Base-by-base conservation (phyloP, 2,329 filamentous ascomycete genomes). In the Pezizomycotina sp. region DNA sequence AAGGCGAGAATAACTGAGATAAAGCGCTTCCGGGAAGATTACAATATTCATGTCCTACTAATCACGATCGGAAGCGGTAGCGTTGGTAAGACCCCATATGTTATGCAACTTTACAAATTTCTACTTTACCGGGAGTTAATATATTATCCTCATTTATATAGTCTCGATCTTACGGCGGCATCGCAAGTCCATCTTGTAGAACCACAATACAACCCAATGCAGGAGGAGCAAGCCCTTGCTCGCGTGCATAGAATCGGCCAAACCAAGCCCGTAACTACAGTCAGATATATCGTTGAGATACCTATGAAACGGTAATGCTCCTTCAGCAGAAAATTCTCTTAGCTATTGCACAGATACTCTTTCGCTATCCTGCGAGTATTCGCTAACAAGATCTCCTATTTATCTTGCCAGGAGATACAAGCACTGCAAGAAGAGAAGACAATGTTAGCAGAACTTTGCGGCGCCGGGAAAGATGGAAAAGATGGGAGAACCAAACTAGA, bases 21-120 rank as follows among this genome's bases (percentile, higher is more conserved):
- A 3, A 20, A 23, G 4, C 16, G 38, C 4, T 56, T 56, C 32
- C 40, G 48, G 13, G 29, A 47, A 9, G 22, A 49, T 21, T 33
- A 36, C 4, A 30, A 34, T 4, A 30, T 44, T 13, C 45, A 36
- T 16, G 47, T 54, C 2, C 31, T 55, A 10, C 34, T 56, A 1
- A 51, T 55, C 34, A 56, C 55, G 0, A 38, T 55, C 14, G 51
- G 52, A 5, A 53, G 49, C 19, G 55, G 55, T 4, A 50, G 50
- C 8, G 45, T 52, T 6, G 54, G 54, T 54, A 54, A 55, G 31
- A n/a, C n/a, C n/a, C n/a, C n/a, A n/a, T n/a, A n/a, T n/a, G n/a
- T n/a, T n/a, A n/a, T n/a, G n/a, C n/a, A n/a, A n/a, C n/a, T n/a
- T n/a, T n/a, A n/a, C n/a, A n/a, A n/a, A n/a, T n/a, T n/a, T n/a